Percentiles rank a stretch among this genome's conserved stretches.
These are phyloP conservation scores for Mortierella sp. DNA, from an alignment of 371 early-diverging fungal genomes.

Conservation along the genomic window DNA sequence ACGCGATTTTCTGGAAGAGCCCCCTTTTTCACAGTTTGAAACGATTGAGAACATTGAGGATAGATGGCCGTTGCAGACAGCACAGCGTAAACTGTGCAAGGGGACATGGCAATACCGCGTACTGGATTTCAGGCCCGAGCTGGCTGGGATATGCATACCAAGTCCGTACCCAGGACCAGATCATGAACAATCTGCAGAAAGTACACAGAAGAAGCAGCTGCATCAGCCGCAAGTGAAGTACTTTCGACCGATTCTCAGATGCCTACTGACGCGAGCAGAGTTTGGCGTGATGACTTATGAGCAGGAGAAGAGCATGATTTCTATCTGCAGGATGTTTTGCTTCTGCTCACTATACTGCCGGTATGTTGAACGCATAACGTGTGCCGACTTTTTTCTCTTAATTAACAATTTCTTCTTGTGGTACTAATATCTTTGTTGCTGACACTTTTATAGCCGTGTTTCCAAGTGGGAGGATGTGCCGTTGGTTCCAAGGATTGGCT, in stretches of 20 bases:
- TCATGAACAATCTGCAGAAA: background rate
- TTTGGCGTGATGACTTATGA: slow-evolving; percentile 21
- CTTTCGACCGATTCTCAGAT: slow-evolving; percentile 20
- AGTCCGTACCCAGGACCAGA: too few relatives aligned
- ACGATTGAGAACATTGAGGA: background rate
- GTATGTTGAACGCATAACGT: background rate
- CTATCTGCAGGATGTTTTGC: slow-evolving; percentile 28
- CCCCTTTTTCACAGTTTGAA: too few relatives aligned
- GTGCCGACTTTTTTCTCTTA: background rate
- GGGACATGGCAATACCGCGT: too few relatives aligned
- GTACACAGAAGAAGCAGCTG: background rate
- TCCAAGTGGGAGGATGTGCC: background rate
- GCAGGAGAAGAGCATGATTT: slow-evolving; percentile 29
- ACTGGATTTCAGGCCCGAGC: too few relatives aligned
- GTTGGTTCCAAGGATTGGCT: background rate
- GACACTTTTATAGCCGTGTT: background rate
- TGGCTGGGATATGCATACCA: too few relatives aligned
- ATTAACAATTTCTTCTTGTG: background rate
- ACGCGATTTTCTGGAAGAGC: background rate
- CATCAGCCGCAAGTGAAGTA: slow-evolving; percentile 15
- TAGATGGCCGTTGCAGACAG: background rate
- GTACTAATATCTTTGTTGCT: background rate
- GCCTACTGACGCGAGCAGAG: slow-evolving; percentile 41
- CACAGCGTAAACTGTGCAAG: background rate
- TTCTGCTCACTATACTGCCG: slow-evolving; percentile 27